phyloP scores from a whole-genome alignment of 176 grass and related monocot species.

The Carex pumila region DNA sequence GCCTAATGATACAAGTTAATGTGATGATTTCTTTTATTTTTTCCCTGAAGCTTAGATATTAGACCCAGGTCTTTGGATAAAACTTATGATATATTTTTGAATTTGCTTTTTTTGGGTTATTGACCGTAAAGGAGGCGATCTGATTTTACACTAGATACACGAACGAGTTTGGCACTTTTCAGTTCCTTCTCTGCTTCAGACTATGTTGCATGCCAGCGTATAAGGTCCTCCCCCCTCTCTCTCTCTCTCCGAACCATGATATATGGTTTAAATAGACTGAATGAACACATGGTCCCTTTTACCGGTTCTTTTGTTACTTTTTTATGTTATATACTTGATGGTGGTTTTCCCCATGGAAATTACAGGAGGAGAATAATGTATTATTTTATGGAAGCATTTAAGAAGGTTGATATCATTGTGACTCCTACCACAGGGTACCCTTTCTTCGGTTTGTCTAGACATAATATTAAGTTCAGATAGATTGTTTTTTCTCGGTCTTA shows the following conservation, averaged over 20 bases:
- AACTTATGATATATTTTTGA: not conserved
- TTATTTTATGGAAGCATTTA: constrained; percentile 93
- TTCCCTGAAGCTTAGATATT: not conserved
- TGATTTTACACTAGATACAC: constrained; percentile 70
- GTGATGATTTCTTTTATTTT: not conserved
- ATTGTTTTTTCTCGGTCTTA: not conserved
- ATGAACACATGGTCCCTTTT: not conserved
- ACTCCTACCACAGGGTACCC: constrained; percentile 89
- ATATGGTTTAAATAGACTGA: constrained; percentile 11
- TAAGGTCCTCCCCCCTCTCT: constrained; percentile 45
- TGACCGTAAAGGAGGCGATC: constrained; percentile 40
- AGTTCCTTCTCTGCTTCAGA: constrained; percentile 70
- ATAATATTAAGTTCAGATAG: not conserved
- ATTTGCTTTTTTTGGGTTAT: not conserved
- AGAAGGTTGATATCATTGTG: constrained; percentile 91
- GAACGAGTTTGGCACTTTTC: constrained; percentile 84
- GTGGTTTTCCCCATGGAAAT: not conserved
- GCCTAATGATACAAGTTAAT: not conserved
- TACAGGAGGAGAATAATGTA: constrained; percentile 96
- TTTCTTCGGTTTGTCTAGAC: not conserved
- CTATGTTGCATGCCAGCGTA: constrained; percentile 80
- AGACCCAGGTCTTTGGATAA: not conserved
- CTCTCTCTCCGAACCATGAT: not conserved
- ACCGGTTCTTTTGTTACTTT: constrained; percentile 7
- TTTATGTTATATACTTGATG: constrained; percentile 20